Evolutionary conservation across 169 alveolate genomes (phyloP).

Genomic region (Theileria sp.): DNA sequence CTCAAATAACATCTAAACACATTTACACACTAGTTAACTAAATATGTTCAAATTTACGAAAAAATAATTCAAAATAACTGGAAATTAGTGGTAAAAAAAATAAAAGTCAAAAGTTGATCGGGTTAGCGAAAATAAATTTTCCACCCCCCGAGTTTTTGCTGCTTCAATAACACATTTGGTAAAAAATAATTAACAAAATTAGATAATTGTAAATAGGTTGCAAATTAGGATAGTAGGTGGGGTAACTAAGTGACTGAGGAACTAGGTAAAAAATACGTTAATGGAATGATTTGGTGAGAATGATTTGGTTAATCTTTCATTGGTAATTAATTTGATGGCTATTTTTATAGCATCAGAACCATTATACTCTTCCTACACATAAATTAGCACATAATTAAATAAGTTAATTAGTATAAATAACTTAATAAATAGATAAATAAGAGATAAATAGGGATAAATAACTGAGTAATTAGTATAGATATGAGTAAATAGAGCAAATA

Average conservation of each 20-base stretch:
- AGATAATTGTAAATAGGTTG: background rate
- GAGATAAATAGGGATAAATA: no score
- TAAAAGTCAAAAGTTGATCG: background rate
- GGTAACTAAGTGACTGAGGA: no score
- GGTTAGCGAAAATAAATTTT: background rate
- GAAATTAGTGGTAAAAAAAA: background rate
- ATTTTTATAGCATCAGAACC: slow-evolving; percentile 41
- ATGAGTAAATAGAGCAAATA: no score
- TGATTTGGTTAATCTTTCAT: slow-evolving; percentile 37
- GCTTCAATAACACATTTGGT: background rate
- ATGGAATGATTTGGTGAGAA: slow-evolving; percentile 26
- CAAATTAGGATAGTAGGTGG: background rate
- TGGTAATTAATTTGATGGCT: slow-evolving; percentile 35
- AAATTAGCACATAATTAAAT: background rate
- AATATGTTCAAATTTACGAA: no score
- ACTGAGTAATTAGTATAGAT: no score
- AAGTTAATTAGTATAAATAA: no score
- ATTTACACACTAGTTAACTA: no score
- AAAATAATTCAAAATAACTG: background rate
- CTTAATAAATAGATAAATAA: no score
- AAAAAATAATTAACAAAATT: no score
- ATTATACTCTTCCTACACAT: slow-evolving; percentile 34
- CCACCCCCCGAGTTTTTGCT: background rate
- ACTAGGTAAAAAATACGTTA: background rate
- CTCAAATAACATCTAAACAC: slow-evolving; percentile 30